Evolutionary conservation across 805 yeast genomes (phyloP).

Genomic region (Candida stauntonica): DNA sequence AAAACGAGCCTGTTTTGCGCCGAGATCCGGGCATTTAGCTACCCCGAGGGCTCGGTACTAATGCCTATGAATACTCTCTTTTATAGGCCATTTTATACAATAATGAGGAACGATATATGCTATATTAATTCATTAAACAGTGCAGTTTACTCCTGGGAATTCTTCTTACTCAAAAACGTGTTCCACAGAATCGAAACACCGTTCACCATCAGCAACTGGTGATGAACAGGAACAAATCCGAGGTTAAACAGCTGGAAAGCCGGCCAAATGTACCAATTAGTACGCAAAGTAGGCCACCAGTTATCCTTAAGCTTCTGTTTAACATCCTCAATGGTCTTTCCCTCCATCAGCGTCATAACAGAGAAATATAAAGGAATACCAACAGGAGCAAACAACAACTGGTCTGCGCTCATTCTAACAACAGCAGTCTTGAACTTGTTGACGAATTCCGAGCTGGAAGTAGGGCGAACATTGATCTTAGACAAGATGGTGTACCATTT

Average conservation of each 20-base stretch:
- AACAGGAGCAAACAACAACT: constrained; percentile 71
- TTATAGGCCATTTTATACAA: no score
- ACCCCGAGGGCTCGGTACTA: no score
- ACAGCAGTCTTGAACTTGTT: constrained; percentile 33
- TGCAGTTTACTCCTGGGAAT: constrained; percentile 34
- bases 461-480: constrained; percentile 35
- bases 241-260: constrained; percentile 77
- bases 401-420: constrained; percentile 64
- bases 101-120: no score
- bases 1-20: no score
- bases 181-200: constrained; percentile 79
- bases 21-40: no score
- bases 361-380: constrained; percentile 69
- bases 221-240: constrained; percentile 65
- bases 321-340: constrained; percentile 37
- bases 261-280: constrained; percentile 93
- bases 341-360: constrained; percentile 65
- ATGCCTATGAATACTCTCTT: no score
- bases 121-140: no score
- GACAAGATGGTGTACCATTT: constrained; percentile 61
- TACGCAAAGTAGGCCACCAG: constrained; percentile 61
- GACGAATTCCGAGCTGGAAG: constrained; percentile 13
- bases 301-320: constrained; percentile 41
- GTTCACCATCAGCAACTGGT: constrained; percentile 66
- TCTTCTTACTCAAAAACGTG: constrained; percentile 63